Evolutionary conservation across 1,284 basidiomycete species (phyloP).

Genomic region (Moesziomyces parantarcticus): DNA sequence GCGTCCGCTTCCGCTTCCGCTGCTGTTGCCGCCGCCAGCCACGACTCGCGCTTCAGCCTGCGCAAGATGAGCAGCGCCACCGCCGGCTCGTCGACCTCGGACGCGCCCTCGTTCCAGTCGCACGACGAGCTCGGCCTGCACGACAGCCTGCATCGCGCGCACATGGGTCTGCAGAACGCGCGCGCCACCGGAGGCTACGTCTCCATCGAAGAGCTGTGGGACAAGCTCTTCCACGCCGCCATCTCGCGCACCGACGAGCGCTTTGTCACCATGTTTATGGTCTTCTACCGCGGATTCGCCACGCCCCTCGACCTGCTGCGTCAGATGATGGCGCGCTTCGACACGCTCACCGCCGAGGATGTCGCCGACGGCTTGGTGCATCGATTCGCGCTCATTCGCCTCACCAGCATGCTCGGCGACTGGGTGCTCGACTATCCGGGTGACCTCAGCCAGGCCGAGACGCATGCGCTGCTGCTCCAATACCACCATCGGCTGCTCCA

Average conservation of each 20-base stretch:
- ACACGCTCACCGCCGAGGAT: conserved; percentile 48
- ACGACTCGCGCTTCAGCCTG: conserved; percentile 6
- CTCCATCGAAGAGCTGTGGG: conserved; percentile 61
- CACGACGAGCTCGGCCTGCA: conserved; percentile 45
- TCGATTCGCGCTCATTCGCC: conserved; percentile 56
- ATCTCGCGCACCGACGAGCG: conserved; percentile 56
- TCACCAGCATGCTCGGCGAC: conserved; percentile 58
- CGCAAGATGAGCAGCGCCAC: conserved; percentile 59
- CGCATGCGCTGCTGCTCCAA: conserved; percentile 41
- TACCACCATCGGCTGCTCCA: conserved; percentile 49
- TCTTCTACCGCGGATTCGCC: conserved; percentile 62
- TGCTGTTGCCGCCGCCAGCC: conserved; percentile 1
- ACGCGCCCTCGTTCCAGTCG: conserved; percentile 32
- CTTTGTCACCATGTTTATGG: conserved; percentile 61
- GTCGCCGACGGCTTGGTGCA: conserved; percentile 50
- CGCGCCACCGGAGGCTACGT: conserved; percentile 59
- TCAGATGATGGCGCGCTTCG: conserved; percentile 56
- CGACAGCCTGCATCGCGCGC: conserved; percentile 48
- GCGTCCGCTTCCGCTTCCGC: not conserved
- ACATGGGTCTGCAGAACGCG: conserved; percentile 53
- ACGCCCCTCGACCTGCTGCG: conserved; percentile 55
- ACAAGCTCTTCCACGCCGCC: conserved; percentile 61
- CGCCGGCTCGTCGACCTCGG: conserved; percentile 28
- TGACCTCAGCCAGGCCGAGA: conserved; percentile 55
- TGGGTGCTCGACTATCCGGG: conserved; percentile 65